Evolutionary conservation across 2,329 filamentous ascomycete genomes (phyloP).

Genomic region (Madurella fahalii): DNA sequence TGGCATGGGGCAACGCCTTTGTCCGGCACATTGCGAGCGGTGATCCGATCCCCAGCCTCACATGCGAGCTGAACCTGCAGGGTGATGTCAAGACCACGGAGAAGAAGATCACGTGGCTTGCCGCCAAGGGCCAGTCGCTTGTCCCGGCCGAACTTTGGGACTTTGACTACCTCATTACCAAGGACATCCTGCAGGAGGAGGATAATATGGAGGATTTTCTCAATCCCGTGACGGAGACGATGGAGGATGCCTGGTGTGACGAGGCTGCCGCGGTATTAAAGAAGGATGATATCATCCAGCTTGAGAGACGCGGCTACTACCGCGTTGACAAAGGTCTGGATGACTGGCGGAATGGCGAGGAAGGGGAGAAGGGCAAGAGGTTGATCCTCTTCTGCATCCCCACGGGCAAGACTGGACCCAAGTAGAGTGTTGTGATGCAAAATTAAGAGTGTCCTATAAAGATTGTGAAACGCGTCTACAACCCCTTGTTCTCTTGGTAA

Average conservation of each 20-base stretch:
- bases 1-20: conserved; percentile 93
- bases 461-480: background rate
- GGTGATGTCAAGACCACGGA: conserved; percentile 93
- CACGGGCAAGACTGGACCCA: conserved; percentile 44
- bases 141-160: conserved; percentile 84
- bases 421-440: conserved; percentile 11
- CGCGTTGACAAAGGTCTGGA: conserved; percentile 66
- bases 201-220: conserved; percentile 82
- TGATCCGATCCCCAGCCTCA: conserved; percentile 62
- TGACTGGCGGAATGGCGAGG: conserved; percentile 48
- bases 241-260: conserved; percentile 73
- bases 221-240: conserved; percentile 69
- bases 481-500: background rate
- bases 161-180: conserved; percentile 92
- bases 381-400: conserved; percentile 56
- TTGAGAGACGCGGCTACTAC: conserved; percentile 91
- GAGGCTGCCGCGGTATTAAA: conserved; percentile 74
- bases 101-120: conserved; percentile 96
- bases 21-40: conserved; percentile 60
- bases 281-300: conserved; percentile 88
- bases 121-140: conserved; percentile 68
- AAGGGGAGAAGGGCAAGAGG: conserved; percentile 44
- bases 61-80: conserved; percentile 82
- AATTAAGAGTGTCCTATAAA: background rate
- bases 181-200: conserved; percentile 88